Conservation (phyloP, 1,139 yeast species). For the Hanseniaspora sp. region DNA sequence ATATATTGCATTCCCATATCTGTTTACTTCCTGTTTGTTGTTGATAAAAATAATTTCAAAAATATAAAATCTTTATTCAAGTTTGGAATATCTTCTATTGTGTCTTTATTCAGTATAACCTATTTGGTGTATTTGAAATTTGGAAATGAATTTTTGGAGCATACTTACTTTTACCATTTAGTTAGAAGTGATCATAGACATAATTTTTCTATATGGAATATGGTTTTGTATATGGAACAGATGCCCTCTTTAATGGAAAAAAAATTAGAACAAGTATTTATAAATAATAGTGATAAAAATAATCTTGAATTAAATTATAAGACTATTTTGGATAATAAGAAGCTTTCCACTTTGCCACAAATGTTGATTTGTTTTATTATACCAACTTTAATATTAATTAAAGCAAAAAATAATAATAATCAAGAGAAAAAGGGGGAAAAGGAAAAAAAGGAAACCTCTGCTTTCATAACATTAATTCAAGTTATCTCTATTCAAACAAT, state of each 20-base stretch:
- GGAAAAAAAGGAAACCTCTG: neutral
- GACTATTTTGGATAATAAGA: slow-evolving; percentile 1
- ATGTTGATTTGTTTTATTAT: neutral
- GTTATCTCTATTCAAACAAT: slow-evolving; percentile 81
- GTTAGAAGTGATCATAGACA: slow-evolving; percentile 84
- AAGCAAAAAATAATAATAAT: neutral
- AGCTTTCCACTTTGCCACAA: slow-evolving; percentile 7
- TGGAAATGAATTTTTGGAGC: slow-evolving; percentile 65
- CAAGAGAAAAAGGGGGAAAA: neutral
- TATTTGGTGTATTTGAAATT: slow-evolving; percentile 52
- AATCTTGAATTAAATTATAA: neutral
- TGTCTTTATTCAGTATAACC: slow-evolving; percentile 40
- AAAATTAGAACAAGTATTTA: neutral
- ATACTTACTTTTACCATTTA: slow-evolving; percentile 75
- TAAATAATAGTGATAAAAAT: neutral
- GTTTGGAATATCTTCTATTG: slow-evolving; percentile 24
- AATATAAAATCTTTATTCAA: slow-evolving; percentile 27
- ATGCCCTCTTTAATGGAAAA: slow-evolving; percentile 23
- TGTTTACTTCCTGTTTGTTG: slow-evolving; percentile 20
- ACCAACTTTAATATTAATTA: neutral
- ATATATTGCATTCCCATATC: slow-evolving; percentile 56
- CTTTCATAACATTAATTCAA: slow-evolving; percentile 36
- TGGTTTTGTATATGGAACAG: slow-evolving; percentile 58
- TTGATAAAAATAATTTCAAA: slow-evolving; percentile 25
- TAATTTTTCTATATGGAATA: slow-evolving; percentile 80